Evolutionary conservation across 495 filamentous ascomycete species (phyloP).

Genomic region (Cercophora newfieldiana): DNA sequence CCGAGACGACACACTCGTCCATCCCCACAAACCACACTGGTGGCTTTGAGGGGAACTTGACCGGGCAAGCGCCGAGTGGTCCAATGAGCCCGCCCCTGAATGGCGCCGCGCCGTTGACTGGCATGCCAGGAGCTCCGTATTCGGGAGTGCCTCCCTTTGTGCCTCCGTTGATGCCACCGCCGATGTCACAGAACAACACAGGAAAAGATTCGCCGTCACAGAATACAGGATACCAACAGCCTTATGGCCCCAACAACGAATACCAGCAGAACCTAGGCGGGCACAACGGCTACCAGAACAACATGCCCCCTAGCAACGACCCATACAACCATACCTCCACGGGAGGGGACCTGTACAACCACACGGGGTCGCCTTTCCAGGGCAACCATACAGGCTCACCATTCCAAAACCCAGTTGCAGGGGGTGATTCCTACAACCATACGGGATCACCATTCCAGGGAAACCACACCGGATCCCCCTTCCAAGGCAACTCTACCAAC

Average conservation of each 20-base stretch:
- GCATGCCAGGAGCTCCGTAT: background rate
- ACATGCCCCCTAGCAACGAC: constrained; percentile 1
- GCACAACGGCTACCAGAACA: constrained; percentile 13
- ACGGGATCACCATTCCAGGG: too few relatives aligned
- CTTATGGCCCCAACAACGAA: background rate
- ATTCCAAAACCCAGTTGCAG: background rate
- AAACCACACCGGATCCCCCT: constrained; percentile 1
- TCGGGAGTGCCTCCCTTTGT: constrained; percentile 3
- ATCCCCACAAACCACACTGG: constrained; percentile 13
- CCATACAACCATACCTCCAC: background rate
- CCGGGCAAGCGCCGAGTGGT: background rate
- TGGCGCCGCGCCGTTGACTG: background rate
- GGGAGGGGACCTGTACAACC: background rate
- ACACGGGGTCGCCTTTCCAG: background rate
- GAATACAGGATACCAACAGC: background rate
- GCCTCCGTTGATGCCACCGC: background rate
- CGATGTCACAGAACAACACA: background rate
- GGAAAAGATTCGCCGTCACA: constrained; percentile 1
- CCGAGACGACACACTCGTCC: constrained; percentile 1
- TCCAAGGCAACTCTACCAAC: constrained; percentile 6
- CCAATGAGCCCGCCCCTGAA: background rate
- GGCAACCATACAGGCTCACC: background rate
- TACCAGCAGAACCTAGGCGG: constrained; percentile 14
- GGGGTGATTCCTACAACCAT: background rate
- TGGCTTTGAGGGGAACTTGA: constrained; percentile 5